These are phyloP conservation scores for Botrytis hyacinthi DNA, from an alignment of 2,329 filamentous ascomycete species.

Conservation along the genomic window DNA sequence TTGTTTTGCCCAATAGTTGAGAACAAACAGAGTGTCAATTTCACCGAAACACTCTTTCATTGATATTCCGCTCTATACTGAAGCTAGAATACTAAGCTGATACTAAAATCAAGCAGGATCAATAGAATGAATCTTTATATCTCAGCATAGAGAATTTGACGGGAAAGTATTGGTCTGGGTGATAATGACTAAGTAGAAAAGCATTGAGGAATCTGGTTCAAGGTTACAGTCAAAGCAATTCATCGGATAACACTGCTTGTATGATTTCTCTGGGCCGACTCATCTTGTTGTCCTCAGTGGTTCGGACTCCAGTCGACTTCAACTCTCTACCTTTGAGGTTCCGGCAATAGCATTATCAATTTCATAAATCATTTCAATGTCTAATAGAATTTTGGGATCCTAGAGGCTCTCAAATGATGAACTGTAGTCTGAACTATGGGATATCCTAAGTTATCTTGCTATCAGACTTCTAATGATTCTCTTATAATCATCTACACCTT, in stretches of 20 bases:
- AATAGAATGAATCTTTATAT: not conserved
- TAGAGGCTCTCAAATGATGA: not conserved
- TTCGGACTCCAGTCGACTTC: not conserved
- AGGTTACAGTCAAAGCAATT: not conserved
- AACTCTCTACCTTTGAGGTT: not conserved
- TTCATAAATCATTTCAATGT: not conserved
- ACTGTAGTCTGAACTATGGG: not conserved
- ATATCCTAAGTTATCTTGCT: not conserved
- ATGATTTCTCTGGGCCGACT: not conserved
- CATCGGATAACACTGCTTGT: not conserved
- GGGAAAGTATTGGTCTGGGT: not conserved
- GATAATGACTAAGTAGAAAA: not conserved
- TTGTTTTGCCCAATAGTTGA: not conserved
- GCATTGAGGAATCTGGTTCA: not conserved
- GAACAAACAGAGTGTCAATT: not conserved
- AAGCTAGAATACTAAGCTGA: not conserved
- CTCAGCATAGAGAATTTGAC: not conserved
- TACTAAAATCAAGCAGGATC: not conserved
- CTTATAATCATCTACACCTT: constrained; percentile 74
- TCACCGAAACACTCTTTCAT: not conserved
- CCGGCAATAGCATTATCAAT: not conserved
- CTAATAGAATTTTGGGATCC: not conserved
- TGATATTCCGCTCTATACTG: not conserved
- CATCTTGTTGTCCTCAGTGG: not conserved
- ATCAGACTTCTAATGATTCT: constrained; percentile 34